phyloP scores from a whole-genome alignment of 2,329 filamentous ascomycete genomes.

The Aspergillus transmontanensis region DNA sequence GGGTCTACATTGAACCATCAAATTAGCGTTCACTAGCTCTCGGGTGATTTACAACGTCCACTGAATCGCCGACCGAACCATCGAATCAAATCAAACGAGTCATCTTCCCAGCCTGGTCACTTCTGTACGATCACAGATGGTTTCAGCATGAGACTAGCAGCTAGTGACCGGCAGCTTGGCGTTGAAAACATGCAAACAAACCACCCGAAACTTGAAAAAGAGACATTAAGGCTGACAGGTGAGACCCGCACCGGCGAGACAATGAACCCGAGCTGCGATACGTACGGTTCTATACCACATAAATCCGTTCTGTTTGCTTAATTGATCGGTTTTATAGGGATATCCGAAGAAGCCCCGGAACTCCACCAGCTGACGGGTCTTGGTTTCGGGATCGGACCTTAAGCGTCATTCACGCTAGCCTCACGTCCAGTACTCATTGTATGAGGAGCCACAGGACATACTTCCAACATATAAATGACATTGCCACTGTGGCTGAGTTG shows the following conservation, averaged over 20 bases:
- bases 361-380: too few species aligned
- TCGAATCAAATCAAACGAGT: too few species aligned
- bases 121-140: not conserved
- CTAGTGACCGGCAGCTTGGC: not conserved
- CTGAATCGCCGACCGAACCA: not conserved
- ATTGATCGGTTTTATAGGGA: too few species aligned
- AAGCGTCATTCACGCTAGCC: too few species aligned
- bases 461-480: too few species aligned
- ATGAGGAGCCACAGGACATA: too few species aligned
- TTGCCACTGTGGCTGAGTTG: too few species aligned
- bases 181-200: not conserved
- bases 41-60: not conserved
- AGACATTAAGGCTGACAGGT: not conserved
- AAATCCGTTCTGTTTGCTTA: not conserved
- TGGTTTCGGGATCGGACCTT: too few species aligned
- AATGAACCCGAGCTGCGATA: not conserved
- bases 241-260: not conserved
- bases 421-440: too few species aligned
- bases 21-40: not conserved
- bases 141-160: not conserved
- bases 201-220: not conserved
- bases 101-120: not conserved
- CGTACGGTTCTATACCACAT: not conserved
- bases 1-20: not conserved
- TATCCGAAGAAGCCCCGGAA: too few species aligned